Evolutionary conservation across 1,284 basidiomycete genomes (phyloP).

Genomic region (Boletus mariae): DNA sequence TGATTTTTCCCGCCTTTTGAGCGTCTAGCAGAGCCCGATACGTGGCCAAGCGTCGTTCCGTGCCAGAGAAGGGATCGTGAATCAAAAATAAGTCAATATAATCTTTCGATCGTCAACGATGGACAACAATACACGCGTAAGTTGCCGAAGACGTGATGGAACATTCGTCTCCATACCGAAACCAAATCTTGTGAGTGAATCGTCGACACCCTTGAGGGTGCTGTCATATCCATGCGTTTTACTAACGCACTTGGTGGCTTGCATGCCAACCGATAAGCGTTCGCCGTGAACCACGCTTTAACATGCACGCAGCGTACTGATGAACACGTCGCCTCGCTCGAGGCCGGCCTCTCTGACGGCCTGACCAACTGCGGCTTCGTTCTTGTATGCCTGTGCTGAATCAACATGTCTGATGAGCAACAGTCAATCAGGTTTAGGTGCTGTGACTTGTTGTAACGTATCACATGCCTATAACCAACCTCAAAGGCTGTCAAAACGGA

Average conservation of each 20-base stretch:
- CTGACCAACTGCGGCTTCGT: slow-evolving; percentile 63
- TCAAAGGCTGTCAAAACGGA: slow-evolving; percentile 68
- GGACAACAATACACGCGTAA: neutral
- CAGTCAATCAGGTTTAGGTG: neutral
- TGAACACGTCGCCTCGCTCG: slow-evolving; percentile 55
- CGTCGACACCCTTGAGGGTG: slow-evolving; percentile 53
- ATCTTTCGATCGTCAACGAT: slow-evolving; percentile 34
- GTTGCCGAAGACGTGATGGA: slow-evolving; percentile 8
- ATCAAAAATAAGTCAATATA: slow-evolving; percentile 80
- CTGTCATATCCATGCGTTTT: slow-evolving; percentile 55
- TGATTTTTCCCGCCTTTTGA: slow-evolving; percentile 62
- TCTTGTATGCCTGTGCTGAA: slow-evolving; percentile 70
- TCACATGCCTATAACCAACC: slow-evolving; percentile 65
- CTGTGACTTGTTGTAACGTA: neutral
- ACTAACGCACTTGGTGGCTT: slow-evolving; percentile 63
- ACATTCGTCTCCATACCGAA: slow-evolving; percentile 39
- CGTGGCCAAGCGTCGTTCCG: slow-evolving; percentile 54
- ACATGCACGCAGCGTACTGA: slow-evolving; percentile 49
- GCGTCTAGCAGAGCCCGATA: slow-evolving; percentile 61
- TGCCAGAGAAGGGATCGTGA: slow-evolving; percentile 66
- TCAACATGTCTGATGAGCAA: slow-evolving; percentile 56
- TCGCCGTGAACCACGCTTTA: neutral
- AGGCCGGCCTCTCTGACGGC: slow-evolving; percentile 56
- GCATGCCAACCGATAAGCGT: slow-evolving; percentile 11
- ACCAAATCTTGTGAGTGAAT: slow-evolving; percentile 52